Evolutionary conservation across 2,329 filamentous ascomycete genomes (phyloP), one percentile per base, ranked within the genome.

Genomic region (Aspergillus sp.): DNA sequence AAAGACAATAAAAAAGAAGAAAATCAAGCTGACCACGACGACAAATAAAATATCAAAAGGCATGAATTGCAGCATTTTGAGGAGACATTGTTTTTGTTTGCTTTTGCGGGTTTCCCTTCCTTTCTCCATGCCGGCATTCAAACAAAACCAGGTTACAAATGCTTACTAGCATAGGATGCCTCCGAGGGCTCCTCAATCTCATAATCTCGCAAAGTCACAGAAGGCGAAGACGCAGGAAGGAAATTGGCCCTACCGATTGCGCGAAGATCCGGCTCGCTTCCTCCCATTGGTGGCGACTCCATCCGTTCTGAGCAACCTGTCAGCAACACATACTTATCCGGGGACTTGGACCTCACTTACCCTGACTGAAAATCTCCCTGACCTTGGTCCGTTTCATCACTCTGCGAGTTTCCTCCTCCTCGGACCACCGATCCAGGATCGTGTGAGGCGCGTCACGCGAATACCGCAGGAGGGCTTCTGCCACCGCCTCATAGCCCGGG

Each of bases 401-500:
- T 2, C 69, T 62, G 4, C 77, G 72, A 22, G 71, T 70, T 46
- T 71, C 73, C 18, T 82, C 80, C 66, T 90, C 87, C 22, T 85
- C 78, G 6, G 78, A 71, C 88, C 88, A 90, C 20, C 87, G 81
- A 12, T 80, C 78, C 9, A 75, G 67, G 51, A 89, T 84, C 7
- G 84, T 77, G 1, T 76, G 70, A 1, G 84, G 84, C 0, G 87
- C 85, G 52, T 85, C 82, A 1, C 75, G 71, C 20, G 80, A 70
- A 66, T 82, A 82, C 53, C 78, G 73, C 36, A 75, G 62, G 32
- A 82, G 72, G 3, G 79, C 80, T 59, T 82, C 81, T 3, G 78
- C 78, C 10, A 84, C 77, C 4, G 79, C 75, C 53, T 81, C 79
- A 69, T 87, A 93, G 0, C 90, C 90, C 0, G 89, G 87, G 0